Percentiles rank a stretch among this genome's conserved stretches.
Conservation (phyloP, 805 yeast species). For the Phaffomyces thermotolerans region DNA sequence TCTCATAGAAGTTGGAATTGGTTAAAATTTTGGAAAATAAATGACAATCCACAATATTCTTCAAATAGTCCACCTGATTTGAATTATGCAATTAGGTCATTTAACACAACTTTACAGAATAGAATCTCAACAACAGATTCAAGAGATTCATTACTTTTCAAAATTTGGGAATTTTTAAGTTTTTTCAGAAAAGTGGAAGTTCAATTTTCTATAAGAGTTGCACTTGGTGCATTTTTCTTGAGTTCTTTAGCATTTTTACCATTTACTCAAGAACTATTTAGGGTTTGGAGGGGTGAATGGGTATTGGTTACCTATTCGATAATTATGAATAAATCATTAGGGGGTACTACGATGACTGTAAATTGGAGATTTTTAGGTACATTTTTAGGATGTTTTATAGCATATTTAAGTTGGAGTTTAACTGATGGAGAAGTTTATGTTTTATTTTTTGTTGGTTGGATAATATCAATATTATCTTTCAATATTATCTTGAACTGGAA, state of each 20-base stretch:
- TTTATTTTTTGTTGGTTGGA: slow-evolving; percentile 41
- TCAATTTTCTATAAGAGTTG: slow-evolving; percentile 74
- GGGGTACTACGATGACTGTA: slow-evolving; percentile 76
- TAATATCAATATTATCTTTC: slow-evolving; percentile 34
- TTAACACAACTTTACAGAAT: slow-evolving; percentile 21
- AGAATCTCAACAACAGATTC: slow-evolving; percentile 12
- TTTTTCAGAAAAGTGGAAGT: slow-evolving; percentile 57
- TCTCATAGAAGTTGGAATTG: slow-evolving; percentile 38
- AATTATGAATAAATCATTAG: slow-evolving; percentile 78
- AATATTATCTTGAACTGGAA: slow-evolving; percentile 63
- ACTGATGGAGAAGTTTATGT: slow-evolving; percentile 49
- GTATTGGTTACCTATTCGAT: slow-evolving; percentile 73
- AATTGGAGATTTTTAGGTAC: slow-evolving; percentile 74
- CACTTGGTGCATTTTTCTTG: slow-evolving; percentile 62
- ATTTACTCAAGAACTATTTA: slow-evolving; percentile 44
- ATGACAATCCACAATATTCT: not conserved
- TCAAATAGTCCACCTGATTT: slow-evolving; percentile 9
- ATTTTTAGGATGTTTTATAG: slow-evolving; percentile 57
- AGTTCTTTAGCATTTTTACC: slow-evolving; percentile 64
- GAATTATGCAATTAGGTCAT: slow-evolving; percentile 9
- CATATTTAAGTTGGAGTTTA: slow-evolving; percentile 51
- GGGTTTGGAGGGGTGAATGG: slow-evolving; percentile 78
- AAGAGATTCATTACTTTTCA: slow-evolving; percentile 21
- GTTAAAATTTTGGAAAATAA: slow-evolving; percentile 42
- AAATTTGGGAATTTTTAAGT: slow-evolving; percentile 44